phyloP scores from a whole-genome alignment of 495 filamentous ascomycete genomes.

The Xylaria palmicola region DNA sequence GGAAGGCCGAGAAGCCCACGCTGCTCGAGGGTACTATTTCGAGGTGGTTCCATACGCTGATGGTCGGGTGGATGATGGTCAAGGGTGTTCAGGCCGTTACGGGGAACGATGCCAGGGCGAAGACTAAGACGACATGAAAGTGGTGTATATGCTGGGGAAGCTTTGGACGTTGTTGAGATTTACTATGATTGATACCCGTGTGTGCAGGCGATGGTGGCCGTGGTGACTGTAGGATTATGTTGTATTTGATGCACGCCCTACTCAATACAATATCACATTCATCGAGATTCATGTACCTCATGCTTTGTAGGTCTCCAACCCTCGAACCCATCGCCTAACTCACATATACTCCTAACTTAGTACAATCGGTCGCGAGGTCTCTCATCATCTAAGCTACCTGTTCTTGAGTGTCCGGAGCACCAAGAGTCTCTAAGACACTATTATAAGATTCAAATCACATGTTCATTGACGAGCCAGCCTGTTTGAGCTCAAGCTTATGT shows the following conservation, averaged over 20 bases:
- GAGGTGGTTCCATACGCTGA: slow-evolving; percentile 27
- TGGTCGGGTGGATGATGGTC: slow-evolving; percentile 33
- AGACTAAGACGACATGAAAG: not conserved
- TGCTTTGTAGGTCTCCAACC: not conserved
- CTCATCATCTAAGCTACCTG: not conserved
- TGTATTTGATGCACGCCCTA: not conserved
- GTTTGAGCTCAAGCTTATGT: no score
- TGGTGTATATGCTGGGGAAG: not conserved
- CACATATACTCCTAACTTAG: not conserved
- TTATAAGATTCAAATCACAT: not conserved
- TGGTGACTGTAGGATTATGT: not conserved
- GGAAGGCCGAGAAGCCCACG: slow-evolving; percentile 17
- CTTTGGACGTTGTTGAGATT: not conserved
- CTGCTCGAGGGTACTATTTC: slow-evolving; percentile 27
- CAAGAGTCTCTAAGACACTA: not conserved
- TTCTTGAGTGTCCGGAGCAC: not conserved
- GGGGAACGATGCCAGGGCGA: not conserved
- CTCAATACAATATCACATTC: not conserved
- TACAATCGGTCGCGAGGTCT: not conserved
- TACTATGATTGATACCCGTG: slow-evolving; percentile 1
- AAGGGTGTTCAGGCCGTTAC: slow-evolving; percentile 30
- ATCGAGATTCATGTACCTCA: not conserved
- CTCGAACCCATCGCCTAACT: not conserved
- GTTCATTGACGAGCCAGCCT: no score
- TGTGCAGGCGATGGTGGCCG: not conserved